Conservation (phyloP, 768 basidiomycete genomes). For the Lactifluus piperatus region DNA sequence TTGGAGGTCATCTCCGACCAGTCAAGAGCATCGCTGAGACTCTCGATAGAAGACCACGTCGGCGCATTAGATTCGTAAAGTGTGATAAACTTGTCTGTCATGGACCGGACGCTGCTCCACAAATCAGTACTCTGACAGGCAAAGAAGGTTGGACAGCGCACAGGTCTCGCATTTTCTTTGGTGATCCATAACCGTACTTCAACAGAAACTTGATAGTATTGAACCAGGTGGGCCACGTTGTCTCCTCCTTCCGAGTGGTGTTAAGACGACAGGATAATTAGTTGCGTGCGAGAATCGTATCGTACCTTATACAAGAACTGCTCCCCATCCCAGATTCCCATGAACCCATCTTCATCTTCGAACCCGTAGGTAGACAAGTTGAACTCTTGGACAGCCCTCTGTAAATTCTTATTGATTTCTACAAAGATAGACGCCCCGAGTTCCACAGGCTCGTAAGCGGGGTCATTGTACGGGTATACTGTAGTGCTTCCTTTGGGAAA, state of each 20-base stretch:
- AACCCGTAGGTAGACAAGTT: constrained; percentile 49
- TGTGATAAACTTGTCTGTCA: constrained; percentile 41
- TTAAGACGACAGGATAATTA: background rate
- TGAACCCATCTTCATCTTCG: constrained; percentile 39
- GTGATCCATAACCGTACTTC: constrained; percentile 14
- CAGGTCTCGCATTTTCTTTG: constrained; percentile 2
- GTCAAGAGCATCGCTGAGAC: constrained; percentile 16
- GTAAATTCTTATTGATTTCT: constrained; percentile 56
- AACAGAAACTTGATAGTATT: constrained; percentile 9
- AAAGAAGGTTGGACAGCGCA: background rate
- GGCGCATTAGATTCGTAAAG: constrained; percentile 49
- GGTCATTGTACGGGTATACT: constrained; percentile 62
- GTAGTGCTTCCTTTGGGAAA: constrained; percentile 57
- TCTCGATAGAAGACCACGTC: constrained; percentile 50
- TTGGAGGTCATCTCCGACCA: constrained; percentile 33
- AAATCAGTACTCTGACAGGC: background rate
- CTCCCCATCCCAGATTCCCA: constrained; percentile 81
- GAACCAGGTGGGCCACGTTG: constrained; percentile 1
- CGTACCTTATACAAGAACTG: constrained; percentile 53
- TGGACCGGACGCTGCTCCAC: constrained; percentile 38
- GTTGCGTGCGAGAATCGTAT: constrained; percentile 32
- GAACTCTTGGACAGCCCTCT: constrained; percentile 74
- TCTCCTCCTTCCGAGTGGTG: background rate
- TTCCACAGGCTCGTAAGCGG: constrained; percentile 56
- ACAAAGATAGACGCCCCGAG: constrained; percentile 89